Percentiles rank a stretch among this genome's conserved stretches.
phyloP scores from a whole-genome alignment of 148 eudicot genomes.

The Cornus florida region DNA sequence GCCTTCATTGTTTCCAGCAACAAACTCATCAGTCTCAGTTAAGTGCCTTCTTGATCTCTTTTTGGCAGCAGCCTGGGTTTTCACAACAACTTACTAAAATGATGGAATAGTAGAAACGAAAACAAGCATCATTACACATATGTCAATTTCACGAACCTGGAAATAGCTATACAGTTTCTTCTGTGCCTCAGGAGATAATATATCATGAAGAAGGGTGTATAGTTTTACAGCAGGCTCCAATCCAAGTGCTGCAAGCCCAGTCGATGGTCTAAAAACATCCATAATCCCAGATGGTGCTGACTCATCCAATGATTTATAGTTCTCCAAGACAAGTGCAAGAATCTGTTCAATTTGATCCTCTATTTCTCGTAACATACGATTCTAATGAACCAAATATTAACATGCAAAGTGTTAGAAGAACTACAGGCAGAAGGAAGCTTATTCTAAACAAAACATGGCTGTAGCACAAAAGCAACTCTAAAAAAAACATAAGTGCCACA shows the following conservation, averaged over 20 bases:
- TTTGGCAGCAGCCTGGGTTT: constrained; percentile 79
- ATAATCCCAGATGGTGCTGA: constrained; percentile 64
- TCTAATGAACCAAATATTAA: constrained; percentile 38
- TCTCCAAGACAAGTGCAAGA: constrained; percentile 80
- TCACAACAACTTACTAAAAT: not conserved
- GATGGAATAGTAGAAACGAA: not conserved
- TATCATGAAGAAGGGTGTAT: constrained; percentile 83
- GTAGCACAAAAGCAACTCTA: not conserved
- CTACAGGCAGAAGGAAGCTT: not conserved
- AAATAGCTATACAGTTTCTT: constrained; percentile 77
- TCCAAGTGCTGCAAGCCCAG: constrained; percentile 76
- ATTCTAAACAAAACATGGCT: not conserved
- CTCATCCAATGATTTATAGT: constrained; percentile 90
- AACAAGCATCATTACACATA: not conserved
- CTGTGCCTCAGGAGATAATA: constrained; percentile 87
- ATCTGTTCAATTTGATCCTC: constrained; percentile 93
- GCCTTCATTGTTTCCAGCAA: constrained; percentile 61
- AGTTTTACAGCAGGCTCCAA: constrained; percentile 85
- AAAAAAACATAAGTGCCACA: not conserved
- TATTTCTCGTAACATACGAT: constrained; percentile 87
- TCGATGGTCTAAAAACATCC: constrained; percentile 80
- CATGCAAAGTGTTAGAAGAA: constrained; percentile 1
- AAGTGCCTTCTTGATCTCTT: constrained; percentile 88
- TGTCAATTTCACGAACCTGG: constrained; percentile 49
- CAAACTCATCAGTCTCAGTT: constrained; percentile 85